Base-by-base conservation (phyloP, 2,329 filamentous ascomycete species). In the Ambrosiella xylebori region DNA sequence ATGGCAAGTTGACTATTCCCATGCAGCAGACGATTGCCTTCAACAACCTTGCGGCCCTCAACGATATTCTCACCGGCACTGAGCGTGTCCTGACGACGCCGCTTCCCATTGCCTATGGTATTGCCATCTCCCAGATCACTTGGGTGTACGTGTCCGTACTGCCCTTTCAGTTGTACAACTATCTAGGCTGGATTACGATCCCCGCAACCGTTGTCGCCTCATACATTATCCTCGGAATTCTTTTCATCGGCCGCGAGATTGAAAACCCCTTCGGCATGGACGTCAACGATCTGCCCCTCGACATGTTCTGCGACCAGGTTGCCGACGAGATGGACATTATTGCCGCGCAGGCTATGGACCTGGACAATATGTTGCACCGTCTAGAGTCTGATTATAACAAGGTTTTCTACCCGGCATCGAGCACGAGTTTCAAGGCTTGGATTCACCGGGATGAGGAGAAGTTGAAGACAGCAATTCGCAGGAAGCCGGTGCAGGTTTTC, bases 201-300 rank as follows among this genome's bases (percentile, higher is more conserved):
- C 87, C 87, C 0, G 87, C 82, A 39, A 84, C 82, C 50, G 72
- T 90, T 13, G 76, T 74, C 3, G 84, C 83, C 2, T 82, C 85
- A 2, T 91, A 91, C 69, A 91, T 93, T 63, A 91, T 93, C 67
- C 79, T 93, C 61, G 86, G 85, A 27, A 80, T 93, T 51, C 71
- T 76, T 38, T 72, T 77, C 62, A 91, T 91, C 64, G 87, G 87
- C 44, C 80, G 81, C 62, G 86, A 93, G 69, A 85, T 93, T 62
- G 87, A 93, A 69, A 88, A 93, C 65, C 87, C 87, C 5, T 93
- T 93, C 68, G 87, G 87, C 59, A 76, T 82, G 62, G 87, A 93
- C 62, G 86, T 90, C 64, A 93, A 93, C 66, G 87, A 93, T 68
- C 71, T 90, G 47, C 84, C 85, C 0, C 75, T 90, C 2, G 87